These are phyloP conservation scores for Peniophora sp. DNA, from an alignment of 1,284 basidiomycete genomes.

Conservation along the genomic window DNA sequence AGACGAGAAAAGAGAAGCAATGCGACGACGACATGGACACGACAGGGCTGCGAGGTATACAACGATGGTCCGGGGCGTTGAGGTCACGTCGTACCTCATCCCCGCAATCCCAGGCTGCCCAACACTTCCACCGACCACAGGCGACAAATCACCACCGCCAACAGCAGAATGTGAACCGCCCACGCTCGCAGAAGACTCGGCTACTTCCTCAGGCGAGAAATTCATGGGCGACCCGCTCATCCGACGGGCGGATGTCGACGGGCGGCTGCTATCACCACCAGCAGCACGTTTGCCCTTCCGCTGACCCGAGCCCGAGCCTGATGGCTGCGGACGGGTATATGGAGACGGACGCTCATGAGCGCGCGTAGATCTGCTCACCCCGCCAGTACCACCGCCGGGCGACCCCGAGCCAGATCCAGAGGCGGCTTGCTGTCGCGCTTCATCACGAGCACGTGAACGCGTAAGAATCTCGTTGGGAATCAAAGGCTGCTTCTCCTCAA, in stretches of 20 bases:
- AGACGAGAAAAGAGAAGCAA: neutral
- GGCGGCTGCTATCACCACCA: too few relatives aligned
- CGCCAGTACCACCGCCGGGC: neutral
- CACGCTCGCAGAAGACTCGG: neutral
- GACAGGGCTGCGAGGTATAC: neutral
- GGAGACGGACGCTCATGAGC: neutral
- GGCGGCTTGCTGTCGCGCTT: too few relatives aligned
- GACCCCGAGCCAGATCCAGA: neutral
- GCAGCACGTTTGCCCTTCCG: too few relatives aligned
- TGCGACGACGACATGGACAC: neutral
- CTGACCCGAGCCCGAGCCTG: too few relatives aligned
- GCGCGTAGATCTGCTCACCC: neutral
- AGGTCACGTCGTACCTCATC: neutral
- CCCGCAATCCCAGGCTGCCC: neutral
- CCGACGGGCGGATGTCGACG: too few relatives aligned
- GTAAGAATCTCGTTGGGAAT: too few relatives aligned
- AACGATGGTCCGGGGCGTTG: too few relatives aligned
- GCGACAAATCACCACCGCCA: neutral
- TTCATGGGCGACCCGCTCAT: neutral
- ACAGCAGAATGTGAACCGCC: neutral
- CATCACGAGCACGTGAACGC: too few relatives aligned
- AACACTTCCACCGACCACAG: too few relatives aligned
- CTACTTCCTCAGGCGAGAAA: neutral
- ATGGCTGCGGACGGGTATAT: neutral
- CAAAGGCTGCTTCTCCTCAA: neutral